Percentiles rank a stretch among this genome's conserved stretches.
Conservation (phyloP, 1,139 yeast genomes). For the Sugiyamaella xylanicola region DNA sequence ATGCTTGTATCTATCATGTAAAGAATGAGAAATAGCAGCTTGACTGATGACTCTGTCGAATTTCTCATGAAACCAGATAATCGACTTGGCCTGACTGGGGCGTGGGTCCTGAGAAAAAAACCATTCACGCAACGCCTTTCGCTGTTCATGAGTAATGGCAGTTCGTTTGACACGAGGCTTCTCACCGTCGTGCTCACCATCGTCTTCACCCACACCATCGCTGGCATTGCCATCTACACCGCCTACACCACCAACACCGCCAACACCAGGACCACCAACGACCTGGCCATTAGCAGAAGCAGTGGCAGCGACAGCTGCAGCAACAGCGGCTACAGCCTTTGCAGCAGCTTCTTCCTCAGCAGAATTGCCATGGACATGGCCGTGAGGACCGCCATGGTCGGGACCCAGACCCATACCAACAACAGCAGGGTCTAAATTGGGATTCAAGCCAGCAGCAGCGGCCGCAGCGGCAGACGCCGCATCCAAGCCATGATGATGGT, state of each 20-base stretch:
- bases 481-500: constrained; percentile 7
- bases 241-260: background rate
- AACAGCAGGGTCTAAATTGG: constrained; percentile 17
- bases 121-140: constrained; percentile 23
- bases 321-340: background rate
- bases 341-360: background rate
- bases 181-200: background rate
- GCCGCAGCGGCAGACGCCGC: background rate
- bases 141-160: constrained; percentile 23
- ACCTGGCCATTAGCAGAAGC: background rate
- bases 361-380: background rate
- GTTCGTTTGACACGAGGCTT: constrained; percentile 22
- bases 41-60: constrained; percentile 19
- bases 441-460: constrained; percentile 6
- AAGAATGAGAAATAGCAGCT: constrained; percentile 23
- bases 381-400: background rate
- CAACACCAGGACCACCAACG: no score
- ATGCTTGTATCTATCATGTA: constrained; percentile 22
- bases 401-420: constrained; percentile 13
- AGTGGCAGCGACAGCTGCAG: background rate
- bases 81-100: constrained; percentile 21
- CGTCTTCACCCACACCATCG: background rate
- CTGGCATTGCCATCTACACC: constrained; percentile 6
- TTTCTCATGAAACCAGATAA: constrained; percentile 20
- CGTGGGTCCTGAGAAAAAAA: constrained; percentile 23